These are phyloP conservation scores for Lichtheimia corymbifera DNA, from an alignment of 371 early-diverging fungal genomes.

Conservation along the genomic window DNA sequence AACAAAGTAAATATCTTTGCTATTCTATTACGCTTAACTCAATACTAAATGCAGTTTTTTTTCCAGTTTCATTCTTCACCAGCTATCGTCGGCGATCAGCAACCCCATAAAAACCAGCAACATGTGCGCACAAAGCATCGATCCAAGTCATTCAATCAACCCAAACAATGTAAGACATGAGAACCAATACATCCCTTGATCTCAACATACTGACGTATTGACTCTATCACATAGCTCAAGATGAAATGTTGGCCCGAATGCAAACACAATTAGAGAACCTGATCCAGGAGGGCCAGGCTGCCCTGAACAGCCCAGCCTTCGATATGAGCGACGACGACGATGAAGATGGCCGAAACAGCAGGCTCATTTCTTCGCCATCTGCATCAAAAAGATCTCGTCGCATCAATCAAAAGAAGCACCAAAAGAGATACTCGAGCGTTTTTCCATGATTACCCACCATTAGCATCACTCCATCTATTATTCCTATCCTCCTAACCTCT, in stretches of 20 bases:
- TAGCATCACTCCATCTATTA: no score
- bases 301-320: conserved; percentile 10
- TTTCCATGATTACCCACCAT: no score
- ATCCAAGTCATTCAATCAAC: conserved; percentile 8
- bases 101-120: neutral
- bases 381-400: no score
- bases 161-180: conserved; percentile 1
- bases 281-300: conserved; percentile 16
- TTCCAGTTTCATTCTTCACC: neutral
- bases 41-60: neutral
- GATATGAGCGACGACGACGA: neutral
- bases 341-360: neutral
- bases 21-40: neutral
- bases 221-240: neutral
- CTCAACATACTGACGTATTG: neutral
- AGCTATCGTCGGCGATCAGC: conserved; percentile 1
- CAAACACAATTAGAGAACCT: conserved; percentile 9
- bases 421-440: no score
- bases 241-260: conserved; percentile 16
- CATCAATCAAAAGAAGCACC: no score
- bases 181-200: neutral
- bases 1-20: neutral
- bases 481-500: no score
- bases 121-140: conserved; percentile 2
- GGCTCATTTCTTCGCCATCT: no score